Evolutionary conservation across 2,329 filamentous ascomycete genomes (phyloP), one percentile per base, ranked within the genome.

Genomic region (Aspergillus nomiae): DNA sequence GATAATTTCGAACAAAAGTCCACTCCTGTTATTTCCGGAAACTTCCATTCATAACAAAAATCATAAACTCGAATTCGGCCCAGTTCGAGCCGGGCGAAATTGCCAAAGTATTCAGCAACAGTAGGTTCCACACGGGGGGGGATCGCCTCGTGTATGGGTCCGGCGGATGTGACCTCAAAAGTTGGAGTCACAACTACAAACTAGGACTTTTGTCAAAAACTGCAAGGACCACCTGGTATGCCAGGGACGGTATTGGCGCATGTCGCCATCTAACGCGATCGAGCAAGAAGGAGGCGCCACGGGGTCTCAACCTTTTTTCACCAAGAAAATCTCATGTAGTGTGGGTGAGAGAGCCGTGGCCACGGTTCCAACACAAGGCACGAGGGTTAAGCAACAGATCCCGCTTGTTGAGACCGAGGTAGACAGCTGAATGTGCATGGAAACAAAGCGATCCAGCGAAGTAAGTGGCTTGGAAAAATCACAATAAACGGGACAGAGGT

Each of bases 191-290:
- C 8, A 4, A 30, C 24, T 32, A n/a, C 34, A 58, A 36, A 51
- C 30, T 36, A 41, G 43, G 43, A 21, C 21, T 46, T 46, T n/a
- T 24, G 21, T 2, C 28, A 28, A 24, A 24, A 59, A 21, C 21
- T 30, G 60, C 34, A 59, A 62, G 21, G 60, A 62, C 46, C 53
- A 61, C 45, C 43, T 54, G 26, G 46, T 46, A 46, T 51, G 57
- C 41, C 56, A 63, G 61, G 61, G 45, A 60, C 61, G 26, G 46
- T 30, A 24, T 48, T n/a, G 43, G 61, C 61, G 50, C 61, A 59
- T 58, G 60, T 62, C 60, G 58, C 21, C 57, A 32, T 51, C 57
- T 63, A 60, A 60, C 57, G 41, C 41, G 41, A 63, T 56, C 9
- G 30, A 51, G 61, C 32, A 56, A 56, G 26, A 54, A 45, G 6